Evolutionary conservation across 176 grass and related monocot genomes (phyloP).

Genomic region (Miscanthus lutarioriparius): DNA sequence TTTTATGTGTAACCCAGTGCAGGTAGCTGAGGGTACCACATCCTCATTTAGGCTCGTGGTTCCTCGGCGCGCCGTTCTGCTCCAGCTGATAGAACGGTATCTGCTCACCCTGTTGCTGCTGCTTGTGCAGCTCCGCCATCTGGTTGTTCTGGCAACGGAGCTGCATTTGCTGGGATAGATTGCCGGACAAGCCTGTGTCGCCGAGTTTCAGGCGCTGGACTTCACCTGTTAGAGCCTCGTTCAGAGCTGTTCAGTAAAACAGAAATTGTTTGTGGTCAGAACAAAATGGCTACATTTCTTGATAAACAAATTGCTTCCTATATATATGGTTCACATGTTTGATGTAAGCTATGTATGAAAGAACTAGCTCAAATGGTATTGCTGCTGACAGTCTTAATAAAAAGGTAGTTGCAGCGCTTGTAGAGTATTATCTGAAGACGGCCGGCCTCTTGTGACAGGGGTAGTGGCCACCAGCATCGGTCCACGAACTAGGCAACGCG

Average conservation of each 20-base stretch:
- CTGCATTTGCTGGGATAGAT: conserved; percentile 54
- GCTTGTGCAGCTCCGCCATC: conserved; percentile 55
- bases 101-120: conserved; percentile 62
- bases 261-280: not conserved
- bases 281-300: not conserved
- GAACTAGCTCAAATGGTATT: not conserved
- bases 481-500: conserved; percentile 42
- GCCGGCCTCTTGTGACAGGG: conserved; percentile 45
- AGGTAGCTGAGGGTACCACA: not conserved
- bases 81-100: conserved; percentile 70
- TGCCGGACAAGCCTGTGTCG: conserved; percentile 51
- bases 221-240: conserved; percentile 81
- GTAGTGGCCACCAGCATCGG: conserved; percentile 32
- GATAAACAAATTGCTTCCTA: not conserved
- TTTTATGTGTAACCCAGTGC: not conserved
- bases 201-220: conserved; percentile 85
- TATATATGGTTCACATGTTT: not conserved
- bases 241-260: conserved; percentile 56
- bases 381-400: not conserved
- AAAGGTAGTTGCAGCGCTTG: not conserved
- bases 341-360: not conserved
- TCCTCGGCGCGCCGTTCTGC: conserved; percentile 49
- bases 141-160: conserved; percentile 57
- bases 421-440: conserved; percentile 30
- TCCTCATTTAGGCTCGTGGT: conserved; percentile 43